Conservation (phyloP, 768 basidiomycete species). For the Dentipellis fragilis region DNA sequence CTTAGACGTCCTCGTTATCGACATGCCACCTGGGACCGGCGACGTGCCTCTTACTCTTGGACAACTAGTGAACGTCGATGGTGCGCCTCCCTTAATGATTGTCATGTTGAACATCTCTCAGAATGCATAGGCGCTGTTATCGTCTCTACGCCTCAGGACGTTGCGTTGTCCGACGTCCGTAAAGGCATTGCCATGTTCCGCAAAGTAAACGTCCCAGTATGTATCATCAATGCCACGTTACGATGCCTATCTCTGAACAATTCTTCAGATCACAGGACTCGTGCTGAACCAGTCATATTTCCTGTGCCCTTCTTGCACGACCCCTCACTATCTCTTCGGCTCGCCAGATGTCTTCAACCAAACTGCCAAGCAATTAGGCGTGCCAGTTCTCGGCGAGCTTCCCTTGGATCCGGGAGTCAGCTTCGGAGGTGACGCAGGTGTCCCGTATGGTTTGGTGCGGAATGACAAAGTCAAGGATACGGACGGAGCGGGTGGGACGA, state of each 20-base stretch:
- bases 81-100: constrained; percentile 29
- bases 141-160: constrained; percentile 92
- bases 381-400: constrained; percentile 68
- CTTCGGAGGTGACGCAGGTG: constrained; percentile 57
- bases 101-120: background rate
- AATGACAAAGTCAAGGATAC: background rate
- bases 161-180: constrained; percentile 83
- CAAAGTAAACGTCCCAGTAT: constrained; percentile 79
- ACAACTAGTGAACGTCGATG: constrained; percentile 77
- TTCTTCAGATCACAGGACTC: constrained; percentile 69
- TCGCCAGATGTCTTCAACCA: constrained; percentile 51
- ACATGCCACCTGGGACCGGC: constrained; percentile 96
- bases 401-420: constrained; percentile 75
- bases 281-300: constrained; percentile 86
- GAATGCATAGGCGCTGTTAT: constrained; percentile 68
- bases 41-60: constrained; percentile 91
- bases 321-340: constrained; percentile 61
- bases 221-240: constrained; percentile 17
- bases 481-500: constrained; percentile 6
- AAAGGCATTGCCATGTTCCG: constrained; percentile 91
- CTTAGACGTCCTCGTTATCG: constrained; percentile 81
- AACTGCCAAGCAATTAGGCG: constrained; percentile 44
- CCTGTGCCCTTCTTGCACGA: constrained; percentile 62
- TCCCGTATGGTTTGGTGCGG: constrained; percentile 34
- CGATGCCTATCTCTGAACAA: background rate